Evolutionary conservation across 2,329 filamentous ascomycete species (phyloP), one percentile per base, ranked within the genome.

Genomic region (Calonectria multiphialidica): DNA sequence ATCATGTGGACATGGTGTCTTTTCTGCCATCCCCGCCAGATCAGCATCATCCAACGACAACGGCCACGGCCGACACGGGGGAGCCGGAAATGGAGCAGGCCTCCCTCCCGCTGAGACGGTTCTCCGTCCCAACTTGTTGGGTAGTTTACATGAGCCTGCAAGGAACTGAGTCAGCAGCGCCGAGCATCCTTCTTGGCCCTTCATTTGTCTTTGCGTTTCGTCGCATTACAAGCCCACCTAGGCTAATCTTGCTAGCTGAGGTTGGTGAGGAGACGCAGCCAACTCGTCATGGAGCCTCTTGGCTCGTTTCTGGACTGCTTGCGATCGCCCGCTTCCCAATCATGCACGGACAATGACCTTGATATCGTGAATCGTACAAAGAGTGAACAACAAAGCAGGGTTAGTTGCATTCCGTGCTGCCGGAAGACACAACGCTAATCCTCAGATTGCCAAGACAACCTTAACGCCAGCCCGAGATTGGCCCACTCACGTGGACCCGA

Each of bases 361-460:
- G 59, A 72, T 57, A 42, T 55, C 28, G 23, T 55, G 21, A 47
- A 72, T 62, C 61, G 40, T 57, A 45, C 40, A 72, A 45, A 62
- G 45, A 44, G 37, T 23, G 63, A 64, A 66, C 35, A 64, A 44
- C 68, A 49, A 40, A 50, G 65, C 55, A 70, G 25, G 49, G 53
- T 68, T 70, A 49, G 55, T 69, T 40, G 65, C 73, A 77, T 78
- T 72, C 72, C 77, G 35, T 62, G 53, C 66, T 23, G 57, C 61
- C 71, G 71, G 68, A 62, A 70, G 45, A 73, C 44, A 50, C 23
- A 49, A 65, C 68, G 74, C 69, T 72, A 72, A 63, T 63, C 71
- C 65, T 45, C 66, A 64, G 63, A 77, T 75, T 74, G 72, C 74
- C 75, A 78, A 79, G 76, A 73, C 66, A 68, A 71, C 73, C 55